Percentiles rank a stretch among this genome's conserved stretches.
Conservation (phyloP, 164 flowering plant genomes). For the Akebia trifoliata region DNA sequence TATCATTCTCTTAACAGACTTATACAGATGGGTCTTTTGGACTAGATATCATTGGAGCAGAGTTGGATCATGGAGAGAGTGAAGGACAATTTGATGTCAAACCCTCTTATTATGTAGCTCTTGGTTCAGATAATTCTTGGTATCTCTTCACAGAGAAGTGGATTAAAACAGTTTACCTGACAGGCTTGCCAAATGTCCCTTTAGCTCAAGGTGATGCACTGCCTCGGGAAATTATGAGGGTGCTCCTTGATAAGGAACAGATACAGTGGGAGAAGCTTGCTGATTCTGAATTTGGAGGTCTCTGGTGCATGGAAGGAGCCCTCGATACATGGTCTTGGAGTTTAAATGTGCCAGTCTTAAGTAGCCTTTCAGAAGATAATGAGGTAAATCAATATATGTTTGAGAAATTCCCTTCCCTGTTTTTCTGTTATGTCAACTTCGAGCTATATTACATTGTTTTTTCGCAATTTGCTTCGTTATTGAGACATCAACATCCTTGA, state of each 20-base stretch:
- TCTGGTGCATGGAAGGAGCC: conserved; percentile 89
- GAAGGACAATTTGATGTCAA: conserved; percentile 22
- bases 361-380: conserved; percentile 76
- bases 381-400: conserved; percentile 38
- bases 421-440: background rate
- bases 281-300: conserved; percentile 67
- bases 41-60: conserved; percentile 16
- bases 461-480: too few relatives aligned
- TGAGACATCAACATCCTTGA: background rate
- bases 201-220: conserved; percentile 69
- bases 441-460: too few relatives aligned
- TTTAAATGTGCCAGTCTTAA: conserved; percentile 85
- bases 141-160: conserved; percentile 87
- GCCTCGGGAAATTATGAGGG: conserved; percentile 71
- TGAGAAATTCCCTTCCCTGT: background rate
- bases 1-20: conserved; percentile 26
- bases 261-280: conserved; percentile 73
- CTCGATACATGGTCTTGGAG: conserved; percentile 99
- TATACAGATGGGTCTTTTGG: conserved; percentile 32
- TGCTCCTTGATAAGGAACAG: conserved; percentile 62
- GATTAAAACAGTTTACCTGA: conserved; percentile 65
- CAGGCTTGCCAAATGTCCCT: conserved; percentile 80
- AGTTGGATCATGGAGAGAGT: conserved; percentile 16
- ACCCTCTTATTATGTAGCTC: conserved; percentile 76
- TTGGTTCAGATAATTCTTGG: conserved; percentile 95